Evolutionary conservation across 129 eudicot species (phyloP), one percentile per base, ranked within the genome.

Genomic region (Artemisia tridentata): DNA sequence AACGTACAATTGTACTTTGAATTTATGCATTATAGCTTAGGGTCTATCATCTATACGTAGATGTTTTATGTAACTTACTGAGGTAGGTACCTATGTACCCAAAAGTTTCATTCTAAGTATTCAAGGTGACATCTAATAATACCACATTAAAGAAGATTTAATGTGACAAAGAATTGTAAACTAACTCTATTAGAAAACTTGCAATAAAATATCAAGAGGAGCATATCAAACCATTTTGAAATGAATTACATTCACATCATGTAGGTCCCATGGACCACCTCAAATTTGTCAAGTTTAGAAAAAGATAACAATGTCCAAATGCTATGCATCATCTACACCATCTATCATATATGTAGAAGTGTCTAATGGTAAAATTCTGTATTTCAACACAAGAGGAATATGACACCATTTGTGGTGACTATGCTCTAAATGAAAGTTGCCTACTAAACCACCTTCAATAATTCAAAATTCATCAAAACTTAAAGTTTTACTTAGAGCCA

Each of bases 371-470:
- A 18, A 13, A 31, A 58, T 75, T 50, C 75, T 61, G 41, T 67
- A 53, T 45, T 64, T 54, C 72, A 57, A 52, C 72, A 60, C 71
- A 71, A 78, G 78, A 70, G 68, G 71, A 74, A 82, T 21, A 71
- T 17, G 81, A 79, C 81, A 79, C 73, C 58, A 21, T n/a, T 17
- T 63, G 74, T 66, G 86, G 79, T 76, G 80, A 75, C 86, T 65
- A 66, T 65, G 71, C 53, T 79, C 77, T 20, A 50, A 79, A 18
- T 79, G 43, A 60, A 78, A 20, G 72, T 76, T 76, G 72, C 78
- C 19, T 72, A 72, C 84, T 79, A 77, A 79, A 76, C 83, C 80
- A 72, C 75, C 76, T 84, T 74, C 80, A 79, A 84, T 76, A 50
- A 84, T 78, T 74, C 82, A 75, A 18, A 19, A 20, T 58, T 67